These are phyloP conservation scores for Gautieria morchelliformis DNA, from an alignment of 768 basidiomycete genomes.

Conservation along the genomic window DNA sequence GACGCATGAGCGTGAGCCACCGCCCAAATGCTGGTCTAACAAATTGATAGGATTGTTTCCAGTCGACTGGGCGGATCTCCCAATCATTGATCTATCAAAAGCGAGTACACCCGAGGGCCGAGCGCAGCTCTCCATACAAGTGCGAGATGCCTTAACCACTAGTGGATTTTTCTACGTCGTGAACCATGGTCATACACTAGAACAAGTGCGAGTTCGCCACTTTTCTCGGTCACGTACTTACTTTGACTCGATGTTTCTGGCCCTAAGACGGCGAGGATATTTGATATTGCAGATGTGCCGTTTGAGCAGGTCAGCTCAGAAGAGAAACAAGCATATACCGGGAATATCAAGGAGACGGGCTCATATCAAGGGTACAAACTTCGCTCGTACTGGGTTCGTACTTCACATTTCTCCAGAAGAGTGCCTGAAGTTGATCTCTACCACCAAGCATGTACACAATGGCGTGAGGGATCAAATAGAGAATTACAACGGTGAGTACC, in stretches of 20 bases:
- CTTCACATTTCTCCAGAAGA: background rate
- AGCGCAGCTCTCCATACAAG: constrained; percentile 27
- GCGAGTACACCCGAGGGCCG: constrained; percentile 29
- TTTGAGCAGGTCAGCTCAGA: constrained; percentile 31
- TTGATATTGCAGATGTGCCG: constrained; percentile 38
- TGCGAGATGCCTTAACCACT: constrained; percentile 35
- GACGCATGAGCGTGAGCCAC: constrained; percentile 24
- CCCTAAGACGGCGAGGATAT: constrained; percentile 32
- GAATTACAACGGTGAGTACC: constrained; percentile 31
- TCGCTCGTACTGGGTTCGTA: constrained; percentile 29
- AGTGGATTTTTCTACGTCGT: constrained; percentile 40
- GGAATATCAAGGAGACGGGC: constrained; percentile 22
- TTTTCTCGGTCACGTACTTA: background rate
- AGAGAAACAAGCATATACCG: constrained; percentile 10
- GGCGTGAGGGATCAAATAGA: constrained; percentile 38
- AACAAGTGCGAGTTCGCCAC: constrained; percentile 15
- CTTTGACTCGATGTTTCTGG: background rate
- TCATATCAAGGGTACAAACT: constrained; percentile 32
- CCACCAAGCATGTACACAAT: constrained; percentile 28
- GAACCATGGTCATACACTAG: constrained; percentile 22
- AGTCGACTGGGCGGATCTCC: constrained; percentile 43
- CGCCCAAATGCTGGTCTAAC: too few species aligned
- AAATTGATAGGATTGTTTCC: background rate
- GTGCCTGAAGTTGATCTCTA: background rate
- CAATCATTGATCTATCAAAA: constrained; percentile 41